Evolutionary conservation across 768 basidiomycete genomes (phyloP), one percentile per base, ranked within the genome.

Genomic region (Lactarius hengduanensis): DNA sequence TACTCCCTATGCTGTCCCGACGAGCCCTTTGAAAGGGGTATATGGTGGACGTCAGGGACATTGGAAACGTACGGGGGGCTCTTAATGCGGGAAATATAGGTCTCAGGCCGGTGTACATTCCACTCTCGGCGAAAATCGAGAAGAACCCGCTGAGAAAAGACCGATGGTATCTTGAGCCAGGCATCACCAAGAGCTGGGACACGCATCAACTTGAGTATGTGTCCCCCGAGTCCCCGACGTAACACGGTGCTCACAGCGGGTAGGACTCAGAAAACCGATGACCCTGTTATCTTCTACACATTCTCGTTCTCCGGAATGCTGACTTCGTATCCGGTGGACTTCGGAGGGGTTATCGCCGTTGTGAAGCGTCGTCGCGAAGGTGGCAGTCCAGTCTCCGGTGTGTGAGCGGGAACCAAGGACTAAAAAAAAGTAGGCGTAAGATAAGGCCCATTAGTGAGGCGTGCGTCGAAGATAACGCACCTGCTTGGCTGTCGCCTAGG

Each of bases 401-500:
- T 72, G 73, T 74, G 78, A 62, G 79, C 78, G 73, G 80, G 82
- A 8, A 81, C 82, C 89, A 81, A 74, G 71, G n/a, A 73, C 71
- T 71, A 57, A 66, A 65, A 61, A 61, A 45, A 56, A 53, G 41
- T 30, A 43, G 36, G 40, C 64, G 61, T 59, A 70, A 61, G 41
- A 28, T 50, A 38, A 43, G 30, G 26, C 16, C 4, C 7, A 26
- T 4, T 4, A 15, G 10, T 57, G 59, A 38, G 41, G 28, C 40
- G 36, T 47, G 50, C 54, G 28, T 10, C 54, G 59, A 32, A 41
- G 41, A 58, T 62, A 30, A 78, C 87, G 69, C 69, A 90, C 90
- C 80, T 67, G 89, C 89, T 80, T 89, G 87, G 74, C 89, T 91
- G 72, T 92, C 91, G 16, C 91, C 91, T 32, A 92, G 80, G 72